Conservation (phyloP, 192 early-diverging fungal genomes). For the Chytriomyces sp. region DNA sequence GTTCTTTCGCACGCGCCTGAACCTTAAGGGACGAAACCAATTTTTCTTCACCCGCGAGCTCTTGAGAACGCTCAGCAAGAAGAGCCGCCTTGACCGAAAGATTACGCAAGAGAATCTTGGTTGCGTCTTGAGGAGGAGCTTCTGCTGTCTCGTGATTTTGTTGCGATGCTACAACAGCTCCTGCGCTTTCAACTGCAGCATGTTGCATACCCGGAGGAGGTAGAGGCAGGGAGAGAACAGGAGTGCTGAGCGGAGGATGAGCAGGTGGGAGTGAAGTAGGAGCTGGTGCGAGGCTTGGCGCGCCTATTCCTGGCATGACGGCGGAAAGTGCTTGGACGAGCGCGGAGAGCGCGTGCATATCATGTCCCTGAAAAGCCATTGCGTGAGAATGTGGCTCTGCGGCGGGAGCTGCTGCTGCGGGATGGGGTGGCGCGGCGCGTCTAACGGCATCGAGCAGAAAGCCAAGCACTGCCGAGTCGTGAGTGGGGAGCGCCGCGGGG, state of each 20-base stretch:
- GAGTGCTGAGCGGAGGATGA: background rate
- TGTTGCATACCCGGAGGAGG: background rate
- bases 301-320: background rate
- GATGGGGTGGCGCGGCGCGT: background rate
- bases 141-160: background rate
- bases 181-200: background rate
- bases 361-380: background rate
- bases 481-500: conserved; percentile 1
- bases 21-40: background rate
- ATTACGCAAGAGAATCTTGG: conserved; percentile 20
- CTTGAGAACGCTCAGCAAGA: background rate
- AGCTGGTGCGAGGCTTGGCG: background rate
- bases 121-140: background rate
- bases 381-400: background rate
- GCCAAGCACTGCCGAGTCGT: background rate
- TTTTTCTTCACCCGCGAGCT: conserved; percentile 7
- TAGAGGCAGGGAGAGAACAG: background rate
- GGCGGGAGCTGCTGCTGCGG: background rate
- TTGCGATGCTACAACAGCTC: background rate
- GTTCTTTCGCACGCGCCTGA: conserved; percentile 6
- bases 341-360: background rate
- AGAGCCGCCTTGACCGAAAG: conserved; percentile 17
- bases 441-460: too few species aligned
- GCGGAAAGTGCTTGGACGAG: background rate
- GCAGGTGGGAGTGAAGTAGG: background rate